Conservation (phyloP, 1,284 basidiomycete genomes). For the Meripilus lineatus region DNA sequence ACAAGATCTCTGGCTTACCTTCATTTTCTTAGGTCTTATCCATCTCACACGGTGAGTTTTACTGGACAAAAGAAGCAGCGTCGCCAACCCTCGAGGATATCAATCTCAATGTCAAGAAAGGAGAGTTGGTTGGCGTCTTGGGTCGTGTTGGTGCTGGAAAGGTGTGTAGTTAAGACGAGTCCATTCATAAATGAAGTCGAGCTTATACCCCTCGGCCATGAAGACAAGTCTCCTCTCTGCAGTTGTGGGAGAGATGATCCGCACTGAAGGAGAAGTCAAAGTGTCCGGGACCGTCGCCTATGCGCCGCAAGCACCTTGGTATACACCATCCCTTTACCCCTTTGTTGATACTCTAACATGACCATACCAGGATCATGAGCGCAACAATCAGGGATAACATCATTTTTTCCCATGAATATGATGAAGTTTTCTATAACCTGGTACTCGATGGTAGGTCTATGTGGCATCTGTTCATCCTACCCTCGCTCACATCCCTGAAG, state of each 20-base stretch:
- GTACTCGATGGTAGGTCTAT: slow-evolving; percentile 65
- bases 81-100: slow-evolving; percentile 76
- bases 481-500: slow-evolving; percentile 30
- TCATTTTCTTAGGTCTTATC: slow-evolving; percentile 46
- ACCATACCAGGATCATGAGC: slow-evolving; percentile 66
- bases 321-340: slow-evolving; percentile 8
- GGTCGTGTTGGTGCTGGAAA: slow-evolving; percentile 95
- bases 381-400: slow-evolving; percentile 87
- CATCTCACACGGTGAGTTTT: slow-evolving; percentile 73
- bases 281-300: slow-evolving; percentile 82
- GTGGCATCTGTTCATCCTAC: too few species aligned
- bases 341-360: slow-evolving; percentile 3
- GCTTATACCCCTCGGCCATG: neutral
- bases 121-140: slow-evolving; percentile 84
- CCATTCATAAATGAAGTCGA: neutral
- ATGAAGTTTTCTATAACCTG: slow-evolving; percentile 70
- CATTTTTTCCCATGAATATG: slow-evolving; percentile 84
- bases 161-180: slow-evolving; percentile 35
- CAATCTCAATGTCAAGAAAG: slow-evolving; percentile 71
- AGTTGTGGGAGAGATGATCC: slow-evolving; percentile 86
- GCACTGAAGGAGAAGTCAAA: slow-evolving; percentile 67
- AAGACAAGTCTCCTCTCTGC: slow-evolving; percentile 71
- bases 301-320: slow-evolving; percentile 89
- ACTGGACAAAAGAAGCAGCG: slow-evolving; percentile 58
- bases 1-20: neutral